Evolutionary conservation across 352 stramenopile species (phyloP).

Genomic region (Phytopythium kandeliae): DNA sequence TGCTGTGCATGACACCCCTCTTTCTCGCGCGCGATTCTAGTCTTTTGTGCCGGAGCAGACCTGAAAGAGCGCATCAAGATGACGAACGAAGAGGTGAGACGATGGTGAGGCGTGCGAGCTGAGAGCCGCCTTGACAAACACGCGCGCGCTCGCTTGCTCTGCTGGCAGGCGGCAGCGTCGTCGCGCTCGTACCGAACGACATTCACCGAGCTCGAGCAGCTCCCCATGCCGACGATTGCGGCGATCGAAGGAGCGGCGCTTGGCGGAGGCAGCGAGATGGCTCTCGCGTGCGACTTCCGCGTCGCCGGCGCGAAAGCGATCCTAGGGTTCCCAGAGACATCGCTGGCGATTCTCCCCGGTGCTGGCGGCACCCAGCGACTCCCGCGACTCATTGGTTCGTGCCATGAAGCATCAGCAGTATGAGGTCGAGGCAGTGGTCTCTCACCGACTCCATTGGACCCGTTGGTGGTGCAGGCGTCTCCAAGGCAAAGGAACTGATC

Average conservation of each 20-base stretch:
- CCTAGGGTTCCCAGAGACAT: slow-evolving; percentile 90
- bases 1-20: no score
- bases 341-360: slow-evolving; percentile 90
- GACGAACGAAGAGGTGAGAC: slow-evolving; percentile 69
- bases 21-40: no score
- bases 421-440: no score
- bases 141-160: background rate
- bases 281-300: slow-evolving; percentile 89
- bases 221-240: slow-evolving; percentile 92
- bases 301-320: slow-evolving; percentile 84
- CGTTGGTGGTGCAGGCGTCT: slow-evolving; percentile 32
- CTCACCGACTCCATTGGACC: background rate
- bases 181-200: slow-evolving; percentile 63
- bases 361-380: slow-evolving; percentile 92
- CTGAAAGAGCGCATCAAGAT: slow-evolving; percentile 89
- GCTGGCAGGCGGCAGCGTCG: slow-evolving; percentile 17
- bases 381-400: slow-evolving; percentile 84
- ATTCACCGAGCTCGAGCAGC: slow-evolving; percentile 82
- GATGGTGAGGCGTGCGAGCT: no score
- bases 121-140: background rate
- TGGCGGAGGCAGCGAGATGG: slow-evolving; percentile 90
- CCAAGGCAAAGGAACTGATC: slow-evolving; percentile 94
- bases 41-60: slow-evolving; percentile 89
- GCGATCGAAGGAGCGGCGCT: slow-evolving; percentile 89
- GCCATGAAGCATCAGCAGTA: no score